Percentiles rank a stretch among this genome's conserved stretches.
These are phyloP conservation scores for Zychaea mexicana DNA, from an alignment of 371 early-diverging fungal species.

Conservation along the genomic window DNA sequence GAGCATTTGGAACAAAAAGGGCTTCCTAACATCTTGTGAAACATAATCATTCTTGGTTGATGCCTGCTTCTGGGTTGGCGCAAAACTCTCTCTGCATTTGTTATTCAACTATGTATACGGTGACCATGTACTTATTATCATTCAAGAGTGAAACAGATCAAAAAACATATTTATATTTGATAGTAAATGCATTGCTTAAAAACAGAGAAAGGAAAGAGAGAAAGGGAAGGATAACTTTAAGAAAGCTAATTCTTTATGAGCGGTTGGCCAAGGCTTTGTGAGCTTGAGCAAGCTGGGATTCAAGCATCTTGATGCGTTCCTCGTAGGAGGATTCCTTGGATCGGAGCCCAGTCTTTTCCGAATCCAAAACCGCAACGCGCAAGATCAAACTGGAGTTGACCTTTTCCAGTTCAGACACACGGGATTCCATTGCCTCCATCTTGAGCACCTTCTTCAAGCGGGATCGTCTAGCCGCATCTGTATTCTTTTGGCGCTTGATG, in stretches of 20 bases:
- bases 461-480: constrained; percentile 89
- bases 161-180: no score
- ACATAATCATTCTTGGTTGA: no score
- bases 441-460: constrained; percentile 80
- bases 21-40: no score
- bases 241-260: neutral
- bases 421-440: constrained; percentile 77
- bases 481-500: constrained; percentile 82
- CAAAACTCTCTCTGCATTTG: no score
- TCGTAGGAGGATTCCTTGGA: constrained; percentile 63
- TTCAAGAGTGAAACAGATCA: no score
- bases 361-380: constrained; percentile 69
- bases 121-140: no score
- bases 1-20: no score
- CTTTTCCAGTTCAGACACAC: constrained; percentile 70
- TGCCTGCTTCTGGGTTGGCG: no score
- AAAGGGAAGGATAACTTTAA: no score
- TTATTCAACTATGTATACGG: no score
- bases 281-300: constrained; percentile 66
- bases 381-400: constrained; percentile 64
- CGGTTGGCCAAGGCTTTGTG: constrained; percentile 30
- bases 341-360: constrained; percentile 55
- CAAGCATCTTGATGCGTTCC: constrained; percentile 62
- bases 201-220: no score
- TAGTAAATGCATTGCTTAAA: no score